Evolutionary conservation across 2,329 filamentous ascomycete species (phyloP).

Genomic region (Colletotrichum abscissum): DNA sequence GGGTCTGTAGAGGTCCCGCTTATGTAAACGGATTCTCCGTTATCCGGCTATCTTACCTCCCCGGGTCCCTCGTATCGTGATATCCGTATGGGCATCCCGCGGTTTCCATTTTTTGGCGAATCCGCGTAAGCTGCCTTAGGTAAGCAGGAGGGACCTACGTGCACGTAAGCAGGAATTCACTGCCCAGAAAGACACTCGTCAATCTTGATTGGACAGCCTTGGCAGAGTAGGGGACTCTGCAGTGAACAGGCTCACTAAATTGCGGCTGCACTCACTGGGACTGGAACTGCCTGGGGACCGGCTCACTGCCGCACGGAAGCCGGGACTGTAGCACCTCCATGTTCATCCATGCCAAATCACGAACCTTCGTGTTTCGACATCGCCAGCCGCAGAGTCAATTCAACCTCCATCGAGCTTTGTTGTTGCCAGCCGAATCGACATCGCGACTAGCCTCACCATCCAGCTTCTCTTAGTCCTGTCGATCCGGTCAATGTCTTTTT

Average conservation of each 20-base stretch:
- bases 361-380: conserved; percentile 18
- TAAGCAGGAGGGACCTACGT: not conserved
- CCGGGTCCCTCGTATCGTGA: too few relatives aligned
- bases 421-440: conserved; percentile 15
- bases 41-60: not conserved
- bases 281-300: not conserved
- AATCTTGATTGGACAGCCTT: conserved; percentile 1
- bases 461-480: not conserved
- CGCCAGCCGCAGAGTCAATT: not conserved
- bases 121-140: conserved; percentile 10
- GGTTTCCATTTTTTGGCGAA: conserved; percentile 6
- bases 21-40: not conserved
- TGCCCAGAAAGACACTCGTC: not conserved
- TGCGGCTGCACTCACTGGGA: conserved; percentile 12
- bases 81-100: not conserved
- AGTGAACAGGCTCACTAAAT: conserved; percentile 3
- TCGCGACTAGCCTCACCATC: not conserved
- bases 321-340: conserved; percentile 8
- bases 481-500: conserved; percentile 28
- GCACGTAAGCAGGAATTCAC: not conserved
- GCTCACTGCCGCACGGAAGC: conserved; percentile 8
- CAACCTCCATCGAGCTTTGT: not conserved
- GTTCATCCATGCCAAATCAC: conserved; percentile 19
- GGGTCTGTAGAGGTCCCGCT: not conserved
- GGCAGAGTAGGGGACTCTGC: not conserved